Percentiles rank a stretch among this genome's conserved stretches.
These are phyloP conservation scores for Fusarium sp. DNA, from an alignment of 2,329 filamentous ascomycete genomes.

Conservation along the genomic window DNA sequence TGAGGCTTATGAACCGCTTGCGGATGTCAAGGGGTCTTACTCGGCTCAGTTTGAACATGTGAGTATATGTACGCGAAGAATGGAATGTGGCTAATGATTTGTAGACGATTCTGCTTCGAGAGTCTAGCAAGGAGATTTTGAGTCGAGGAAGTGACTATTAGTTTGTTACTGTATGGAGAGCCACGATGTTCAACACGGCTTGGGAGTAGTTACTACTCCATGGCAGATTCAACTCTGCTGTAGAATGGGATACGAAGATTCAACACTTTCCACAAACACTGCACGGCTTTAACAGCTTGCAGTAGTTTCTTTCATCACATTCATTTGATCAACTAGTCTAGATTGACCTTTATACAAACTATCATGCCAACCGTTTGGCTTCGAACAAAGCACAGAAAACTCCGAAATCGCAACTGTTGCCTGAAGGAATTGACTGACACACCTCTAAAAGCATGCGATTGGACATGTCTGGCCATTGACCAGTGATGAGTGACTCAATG, in stretches of 20 bases:
- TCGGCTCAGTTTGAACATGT: constrained; percentile 73
- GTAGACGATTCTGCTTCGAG: constrained; percentile 61
- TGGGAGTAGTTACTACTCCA: constrained; percentile 1
- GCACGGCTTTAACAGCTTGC: constrained; percentile 27
- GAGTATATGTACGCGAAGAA: background rate
- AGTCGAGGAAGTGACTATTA: constrained; percentile 66
- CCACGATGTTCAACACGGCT: constrained; percentile 21
- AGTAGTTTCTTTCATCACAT: constrained; percentile 16
- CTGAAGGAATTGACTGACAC: background rate
- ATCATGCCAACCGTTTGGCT: background rate
- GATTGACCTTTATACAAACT: constrained; percentile 6
- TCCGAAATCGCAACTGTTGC: constrained; percentile 10
- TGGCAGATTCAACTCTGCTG: constrained; percentile 23
- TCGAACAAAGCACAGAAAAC: background rate
- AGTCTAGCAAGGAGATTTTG: constrained; percentile 61
- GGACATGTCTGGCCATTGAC: background rate
- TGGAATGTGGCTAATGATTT: constrained; percentile 2
- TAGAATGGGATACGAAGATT: background rate
- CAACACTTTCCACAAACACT: background rate
- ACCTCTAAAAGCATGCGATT: constrained; percentile 5
- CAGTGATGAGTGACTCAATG: constrained; percentile 25
- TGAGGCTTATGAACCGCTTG: constrained; percentile 66
- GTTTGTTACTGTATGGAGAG: background rate
- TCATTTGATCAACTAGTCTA: constrained; percentile 17
- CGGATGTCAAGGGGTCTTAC: constrained; percentile 70